phyloP scores from a whole-genome alignment of 2,329 filamentous ascomycete species.

The Diplodia corticola region DNA sequence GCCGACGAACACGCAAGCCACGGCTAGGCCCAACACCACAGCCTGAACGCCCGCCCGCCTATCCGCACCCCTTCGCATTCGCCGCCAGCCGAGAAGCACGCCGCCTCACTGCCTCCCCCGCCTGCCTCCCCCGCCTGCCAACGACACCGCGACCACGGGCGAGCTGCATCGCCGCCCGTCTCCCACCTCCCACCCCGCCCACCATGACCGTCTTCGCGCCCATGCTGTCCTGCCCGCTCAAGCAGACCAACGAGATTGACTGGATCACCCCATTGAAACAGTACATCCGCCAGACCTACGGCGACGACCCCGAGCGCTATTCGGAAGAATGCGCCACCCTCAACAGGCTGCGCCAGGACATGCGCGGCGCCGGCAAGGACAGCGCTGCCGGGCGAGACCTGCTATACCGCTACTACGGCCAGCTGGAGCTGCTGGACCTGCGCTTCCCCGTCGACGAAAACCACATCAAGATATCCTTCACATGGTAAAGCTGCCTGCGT shows the following conservation, averaged over 20 bases:
- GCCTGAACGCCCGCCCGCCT: background rate
- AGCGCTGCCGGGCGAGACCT: conserved; percentile 91
- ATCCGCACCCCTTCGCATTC: background rate
- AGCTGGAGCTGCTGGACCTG: conserved; percentile 90
- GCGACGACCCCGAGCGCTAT: conserved; percentile 95
- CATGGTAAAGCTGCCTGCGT: conserved; percentile 65
- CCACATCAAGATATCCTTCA: conserved; percentile 98
- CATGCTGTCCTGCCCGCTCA: conserved; percentile 93
- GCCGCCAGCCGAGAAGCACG: background rate
- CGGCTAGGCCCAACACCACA: background rate
- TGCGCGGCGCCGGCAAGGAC: conserved; percentile 95
- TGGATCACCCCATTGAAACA: conserved; percentile 90
- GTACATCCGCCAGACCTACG: conserved; percentile 92
- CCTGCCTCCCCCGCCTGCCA: too few species aligned
- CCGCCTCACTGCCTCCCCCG: too few species aligned
- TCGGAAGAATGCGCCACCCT: conserved; percentile 91
- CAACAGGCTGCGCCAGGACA: conserved; percentile 94
- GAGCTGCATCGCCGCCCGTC: conserved; percentile 13
- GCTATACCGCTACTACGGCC: conserved; percentile 95
- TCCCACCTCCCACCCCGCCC: conserved; percentile 1
- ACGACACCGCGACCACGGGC: conserved; percentile 7
- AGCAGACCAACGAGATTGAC: conserved; percentile 95
- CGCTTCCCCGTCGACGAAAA: conserved; percentile 97
- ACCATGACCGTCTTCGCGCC: conserved; percentile 64
- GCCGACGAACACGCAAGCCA: background rate